Conservation (phyloP, 2,329 filamentous ascomycete species). For the Emmonsiellopsis sp. region DNA sequence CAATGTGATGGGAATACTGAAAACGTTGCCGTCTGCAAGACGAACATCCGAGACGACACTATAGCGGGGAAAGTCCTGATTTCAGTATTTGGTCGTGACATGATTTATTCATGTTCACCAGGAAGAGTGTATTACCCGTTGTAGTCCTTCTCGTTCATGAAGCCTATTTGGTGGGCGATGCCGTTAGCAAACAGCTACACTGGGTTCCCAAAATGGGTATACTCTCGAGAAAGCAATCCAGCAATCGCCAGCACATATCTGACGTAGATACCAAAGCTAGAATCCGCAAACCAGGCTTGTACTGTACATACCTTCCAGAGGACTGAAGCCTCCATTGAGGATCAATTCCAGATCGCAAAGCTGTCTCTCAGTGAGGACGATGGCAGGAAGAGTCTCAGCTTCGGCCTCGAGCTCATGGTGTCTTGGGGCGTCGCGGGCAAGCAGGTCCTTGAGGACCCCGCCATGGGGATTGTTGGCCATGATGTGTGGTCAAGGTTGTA, state of each 20-base stretch:
- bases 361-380: constrained; percentile 84
- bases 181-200: constrained; percentile 13
- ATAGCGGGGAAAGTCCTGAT: constrained; percentile 12
- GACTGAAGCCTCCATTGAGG: constrained; percentile 95
- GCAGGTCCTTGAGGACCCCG: constrained; percentile 94
- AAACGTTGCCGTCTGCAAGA: constrained; percentile 79
- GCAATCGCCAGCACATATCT: too few species aligned
- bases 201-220: neutral
- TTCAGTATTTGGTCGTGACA: constrained; percentile 2
- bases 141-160: constrained; percentile 97
- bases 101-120: neutral
- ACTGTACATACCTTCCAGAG: constrained; percentile 70
- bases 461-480: constrained; percentile 62
- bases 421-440: constrained; percentile 81
- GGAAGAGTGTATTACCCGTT: constrained; percentile 56
- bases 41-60: constrained; percentile 86
- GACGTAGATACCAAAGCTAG: too few species aligned
- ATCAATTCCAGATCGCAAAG: constrained; percentile 97
- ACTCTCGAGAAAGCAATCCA: neutral
- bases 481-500: constrained; percentile 5
- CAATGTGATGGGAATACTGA: constrained; percentile 94
- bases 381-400: constrained; percentile 75
- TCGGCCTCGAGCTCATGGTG: constrained; percentile 72
- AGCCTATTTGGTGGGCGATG: constrained; percentile 51
- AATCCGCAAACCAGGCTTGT: too few species aligned